These are phyloP conservation scores for Scutellaria baicalensis DNA, from an alignment of 257 asterid species.

Conservation along the genomic window DNA sequence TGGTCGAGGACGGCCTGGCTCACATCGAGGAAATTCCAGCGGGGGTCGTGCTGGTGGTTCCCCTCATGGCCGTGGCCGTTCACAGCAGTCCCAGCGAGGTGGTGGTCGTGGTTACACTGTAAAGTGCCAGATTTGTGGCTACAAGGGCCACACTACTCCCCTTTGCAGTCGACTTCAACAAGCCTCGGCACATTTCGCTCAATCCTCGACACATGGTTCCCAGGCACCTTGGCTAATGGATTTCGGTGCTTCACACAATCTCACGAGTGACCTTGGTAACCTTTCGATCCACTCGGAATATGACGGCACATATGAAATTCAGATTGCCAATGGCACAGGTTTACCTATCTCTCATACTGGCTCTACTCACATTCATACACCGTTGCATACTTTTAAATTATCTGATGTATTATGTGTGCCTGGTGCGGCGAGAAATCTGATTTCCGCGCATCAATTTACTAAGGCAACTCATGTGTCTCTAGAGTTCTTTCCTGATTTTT, in stretches of 20 bases:
- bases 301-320: background rate
- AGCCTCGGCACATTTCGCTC: background rate
- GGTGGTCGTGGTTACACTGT: background rate
- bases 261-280: background rate
- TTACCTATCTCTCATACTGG: background rate
- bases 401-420: background rate
- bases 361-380: background rate
- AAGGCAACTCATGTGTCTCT: background rate
- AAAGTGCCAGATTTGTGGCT: background rate
- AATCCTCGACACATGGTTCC: background rate
- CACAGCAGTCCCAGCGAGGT: background rate
- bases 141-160: background rate
- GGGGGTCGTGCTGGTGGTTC: background rate
- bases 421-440: background rate
- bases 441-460: background rate
- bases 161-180: background rate
- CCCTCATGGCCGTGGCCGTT: background rate
- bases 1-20: background rate
- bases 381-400: background rate
- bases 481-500: background rate
- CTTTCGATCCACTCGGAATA: background rate
- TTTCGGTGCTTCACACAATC: background rate
- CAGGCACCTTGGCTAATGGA: background rate
- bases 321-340: background rate
- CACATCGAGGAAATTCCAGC: fast-evolving